Conservation (phyloP, 2,329 filamentous ascomycete species). For the Penicillium palitans region DNA sequence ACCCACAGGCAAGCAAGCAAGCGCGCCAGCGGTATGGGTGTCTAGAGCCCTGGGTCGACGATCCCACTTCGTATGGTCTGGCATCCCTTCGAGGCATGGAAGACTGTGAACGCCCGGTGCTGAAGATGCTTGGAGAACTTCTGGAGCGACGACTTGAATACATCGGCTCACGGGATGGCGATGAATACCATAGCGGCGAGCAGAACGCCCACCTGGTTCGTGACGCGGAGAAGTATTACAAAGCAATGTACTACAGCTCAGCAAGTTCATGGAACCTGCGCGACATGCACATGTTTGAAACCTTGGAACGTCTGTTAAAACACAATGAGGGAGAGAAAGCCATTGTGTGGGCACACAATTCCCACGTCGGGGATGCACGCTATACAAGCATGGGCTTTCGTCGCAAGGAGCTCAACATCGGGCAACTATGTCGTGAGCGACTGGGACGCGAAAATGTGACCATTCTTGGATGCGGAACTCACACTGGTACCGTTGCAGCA, state of each 20-base stretch:
- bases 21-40: constrained; percentile 50
- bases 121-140: constrained; percentile 49
- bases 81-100: constrained; percentile 43
- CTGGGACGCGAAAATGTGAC: constrained; percentile 44
- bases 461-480: constrained; percentile 51
- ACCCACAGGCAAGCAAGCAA: constrained; percentile 46
- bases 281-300: constrained; percentile 55
- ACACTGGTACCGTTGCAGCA: constrained; percentile 55
- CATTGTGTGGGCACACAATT: constrained; percentile 57
- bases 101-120: constrained; percentile 49
- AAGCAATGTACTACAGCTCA: constrained; percentile 53
- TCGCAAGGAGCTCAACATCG: constrained; percentile 52
- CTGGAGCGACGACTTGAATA: constrained; percentile 48
- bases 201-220: constrained; percentile 54
- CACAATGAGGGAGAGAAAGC: constrained; percentile 46
- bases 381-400: constrained; percentile 51
- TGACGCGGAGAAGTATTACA: constrained; percentile 55
- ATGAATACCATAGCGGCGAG: constrained; percentile 52
- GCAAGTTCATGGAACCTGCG: constrained; percentile 54
- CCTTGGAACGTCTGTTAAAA: constrained; percentile 47
- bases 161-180: constrained; percentile 38
- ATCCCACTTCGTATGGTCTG: constrained; percentile 53
- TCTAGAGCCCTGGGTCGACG: constrained; percentile 51
- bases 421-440: constrained; percentile 53
- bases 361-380: constrained; percentile 56